Evolutionary conservation across 2,329 filamentous ascomycete genomes (phyloP).

Genomic region (Magnaporthiopsis incrustans): DNA sequence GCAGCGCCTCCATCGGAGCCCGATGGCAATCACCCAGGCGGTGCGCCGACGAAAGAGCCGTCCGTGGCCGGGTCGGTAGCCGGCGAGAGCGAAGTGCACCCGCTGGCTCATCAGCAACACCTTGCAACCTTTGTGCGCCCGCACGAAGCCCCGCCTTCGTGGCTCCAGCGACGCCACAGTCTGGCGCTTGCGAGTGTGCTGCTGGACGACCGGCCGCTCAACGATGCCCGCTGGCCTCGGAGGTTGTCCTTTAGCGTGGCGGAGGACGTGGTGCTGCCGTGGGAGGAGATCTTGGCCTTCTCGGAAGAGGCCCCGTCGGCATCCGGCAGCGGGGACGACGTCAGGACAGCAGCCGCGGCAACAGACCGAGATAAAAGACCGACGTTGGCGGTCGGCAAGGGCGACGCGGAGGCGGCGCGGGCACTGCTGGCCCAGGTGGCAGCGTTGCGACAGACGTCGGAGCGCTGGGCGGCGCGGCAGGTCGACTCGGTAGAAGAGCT

Average conservation of each 20-base stretch:
- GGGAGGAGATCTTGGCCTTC: conserved; percentile 47
- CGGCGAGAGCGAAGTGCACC: conserved; percentile 42
- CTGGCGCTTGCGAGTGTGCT: conserved; percentile 26
- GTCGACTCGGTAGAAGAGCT: conserved; percentile 49
- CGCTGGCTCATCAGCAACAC: conserved; percentile 45
- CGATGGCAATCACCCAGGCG: conserved; percentile 31
- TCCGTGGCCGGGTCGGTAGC: conserved; percentile 52
- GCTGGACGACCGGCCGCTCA: conserved; percentile 22
- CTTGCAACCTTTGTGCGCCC: conserved; percentile 19
- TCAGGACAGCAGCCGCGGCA: conserved; percentile 21
- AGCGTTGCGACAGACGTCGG: conserved; percentile 42
- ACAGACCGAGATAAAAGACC: conserved; percentile 1
- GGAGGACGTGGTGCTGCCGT: conserved; percentile 64
- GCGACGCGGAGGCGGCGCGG: conserved; percentile 45
- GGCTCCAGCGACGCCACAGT: conserved; percentile 57
- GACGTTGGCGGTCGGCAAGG: conserved; percentile 10
- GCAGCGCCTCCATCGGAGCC: conserved; percentile 1
- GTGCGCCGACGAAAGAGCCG: not conserved
- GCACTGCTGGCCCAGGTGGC: conserved; percentile 46
- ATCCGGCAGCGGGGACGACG: conserved; percentile 3
- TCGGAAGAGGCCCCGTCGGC: conserved; percentile 19
- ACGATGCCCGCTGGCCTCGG: conserved; percentile 60
- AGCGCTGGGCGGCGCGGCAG: conserved; percentile 53
- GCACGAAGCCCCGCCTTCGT: conserved; percentile 31
- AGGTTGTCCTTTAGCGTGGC: conserved; percentile 69